Conservation (phyloP, 805 yeast species). For the Helenozyma rhizophorensis region DNA sequence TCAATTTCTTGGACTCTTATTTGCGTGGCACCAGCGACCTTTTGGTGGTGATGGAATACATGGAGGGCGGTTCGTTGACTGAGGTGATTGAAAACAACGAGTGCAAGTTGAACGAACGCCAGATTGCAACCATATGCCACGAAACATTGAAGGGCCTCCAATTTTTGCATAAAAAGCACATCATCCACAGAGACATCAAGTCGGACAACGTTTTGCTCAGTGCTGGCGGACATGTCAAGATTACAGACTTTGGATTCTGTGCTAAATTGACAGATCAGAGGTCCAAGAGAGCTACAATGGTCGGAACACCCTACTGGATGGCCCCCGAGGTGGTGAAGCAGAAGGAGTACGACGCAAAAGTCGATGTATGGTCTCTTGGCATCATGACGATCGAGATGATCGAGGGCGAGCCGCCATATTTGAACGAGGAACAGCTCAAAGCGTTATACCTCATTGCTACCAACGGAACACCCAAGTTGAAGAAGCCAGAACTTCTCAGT, state of each 20-base stretch:
- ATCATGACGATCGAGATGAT: constrained; percentile 87
- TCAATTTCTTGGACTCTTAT: constrained; percentile 89
- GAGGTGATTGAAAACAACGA: constrained; percentile 92
- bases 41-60: constrained; percentile 99
- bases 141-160: constrained; percentile 91
- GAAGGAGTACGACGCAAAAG: constrained; percentile 76
- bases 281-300: constrained; percentile 78
- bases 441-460: constrained; percentile 76
- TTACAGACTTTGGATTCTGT: constrained; percentile 44
- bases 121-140: constrained; percentile 84
- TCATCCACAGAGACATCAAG: constrained; percentile 65
- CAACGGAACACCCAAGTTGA: constrained; percentile 75
- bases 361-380: constrained; percentile 80
- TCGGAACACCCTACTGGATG: constrained; percentile 89
- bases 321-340: constrained; percentile 83
- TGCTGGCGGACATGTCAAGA: constrained; percentile 40
- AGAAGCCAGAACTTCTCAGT: constrained; percentile 63
- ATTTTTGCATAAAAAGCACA: constrained; percentile 85
- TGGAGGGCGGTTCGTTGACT: constrained; percentile 98
- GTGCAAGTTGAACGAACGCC: constrained; percentile 67
- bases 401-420: constrained; percentile 80
- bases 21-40: constrained; percentile 73
- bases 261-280: constrained; percentile 74
- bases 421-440: constrained; percentile 73
- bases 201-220: constrained; percentile 44